Conservation (phyloP, 2,329 filamentous ascomycete species). For the Alternaria rosae region DNA sequence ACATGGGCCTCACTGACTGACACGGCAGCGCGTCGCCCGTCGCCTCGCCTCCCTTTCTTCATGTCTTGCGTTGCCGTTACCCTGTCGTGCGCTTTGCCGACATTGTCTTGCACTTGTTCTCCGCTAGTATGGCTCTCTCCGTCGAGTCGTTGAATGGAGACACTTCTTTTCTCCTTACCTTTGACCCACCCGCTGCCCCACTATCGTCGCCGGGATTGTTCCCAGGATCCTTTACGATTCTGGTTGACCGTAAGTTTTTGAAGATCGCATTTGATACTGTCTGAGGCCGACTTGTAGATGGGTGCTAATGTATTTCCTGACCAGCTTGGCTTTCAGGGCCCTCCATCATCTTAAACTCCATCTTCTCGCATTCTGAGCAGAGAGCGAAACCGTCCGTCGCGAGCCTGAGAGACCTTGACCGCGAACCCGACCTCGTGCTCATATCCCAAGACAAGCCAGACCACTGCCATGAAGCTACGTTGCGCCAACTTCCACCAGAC, state of each 20-base stretch:
- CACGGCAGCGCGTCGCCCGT: constrained; percentile 1
- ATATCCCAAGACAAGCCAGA: constrained; percentile 70
- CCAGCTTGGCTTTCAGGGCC: constrained; percentile 68
- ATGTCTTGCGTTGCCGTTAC: constrained; percentile 3
- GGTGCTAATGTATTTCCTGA: constrained; percentile 5
- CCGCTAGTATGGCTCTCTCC: constrained; percentile 64
- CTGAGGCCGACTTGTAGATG: neutral
- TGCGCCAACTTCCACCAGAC: constrained; percentile 67
- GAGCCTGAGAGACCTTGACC: constrained; percentile 62
- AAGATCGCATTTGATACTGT: neutral
- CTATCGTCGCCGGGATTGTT: constrained; percentile 47
- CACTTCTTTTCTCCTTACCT: constrained; percentile 70
- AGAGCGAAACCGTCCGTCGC: constrained; percentile 64
- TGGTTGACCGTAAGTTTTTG: constrained; percentile 65
- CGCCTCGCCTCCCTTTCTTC: constrained; percentile 1
- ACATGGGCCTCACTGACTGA: constrained; percentile 16
- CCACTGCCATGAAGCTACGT: constrained; percentile 73
- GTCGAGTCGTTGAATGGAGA: constrained; percentile 71
- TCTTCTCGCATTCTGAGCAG: constrained; percentile 67
- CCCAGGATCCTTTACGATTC: constrained; percentile 66
- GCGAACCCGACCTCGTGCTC: constrained; percentile 63
- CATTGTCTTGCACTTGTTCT: constrained; percentile 3
- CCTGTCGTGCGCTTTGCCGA: constrained; percentile 7
- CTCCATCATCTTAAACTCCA: constrained; percentile 66
- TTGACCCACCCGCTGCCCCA: constrained; percentile 62